A percentile compares a stretch with the other conserved stretches of the same genome.
Conservation (phyloP, 331 rosid species). For the Rhamnella rubrinervis region DNA sequence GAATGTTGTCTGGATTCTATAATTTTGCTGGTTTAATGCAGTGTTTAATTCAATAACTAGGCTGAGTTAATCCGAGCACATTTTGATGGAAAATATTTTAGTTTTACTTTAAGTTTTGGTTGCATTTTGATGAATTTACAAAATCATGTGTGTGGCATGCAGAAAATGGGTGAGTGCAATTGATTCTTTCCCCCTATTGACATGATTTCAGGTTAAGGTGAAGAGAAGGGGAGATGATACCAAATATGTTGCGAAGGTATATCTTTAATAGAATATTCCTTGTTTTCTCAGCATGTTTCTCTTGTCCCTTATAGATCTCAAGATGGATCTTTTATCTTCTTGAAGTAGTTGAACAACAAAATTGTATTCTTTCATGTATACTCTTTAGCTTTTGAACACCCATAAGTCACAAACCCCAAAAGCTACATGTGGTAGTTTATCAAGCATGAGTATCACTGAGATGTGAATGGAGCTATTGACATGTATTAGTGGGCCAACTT, state of each 20-base stretch:
- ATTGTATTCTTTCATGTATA: neutral
- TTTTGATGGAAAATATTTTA: neutral
- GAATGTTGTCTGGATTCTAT: neutral
- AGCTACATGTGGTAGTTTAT: neutral
- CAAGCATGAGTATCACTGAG: neutral
- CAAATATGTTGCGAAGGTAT: conserved; percentile 95
- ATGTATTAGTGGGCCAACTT: neutral
- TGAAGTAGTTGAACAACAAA: neutral
- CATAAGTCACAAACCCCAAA: neutral
- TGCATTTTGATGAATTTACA: neutral
- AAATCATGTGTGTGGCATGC: neutral
- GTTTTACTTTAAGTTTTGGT: neutral
- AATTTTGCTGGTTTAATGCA: neutral
- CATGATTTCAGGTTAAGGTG: conserved; percentile 78
- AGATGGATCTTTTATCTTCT: neutral
- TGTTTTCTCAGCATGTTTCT: neutral
- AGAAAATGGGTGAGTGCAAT: neutral
- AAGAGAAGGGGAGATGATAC: conserved; percentile 98
- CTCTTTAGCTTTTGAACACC: neutral
- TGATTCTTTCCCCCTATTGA: conserved; percentile 7
- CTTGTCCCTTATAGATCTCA: neutral
- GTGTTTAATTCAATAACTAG: neutral
- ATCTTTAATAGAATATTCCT: neutral
- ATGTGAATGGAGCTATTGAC: neutral
- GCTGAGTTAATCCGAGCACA: no score